phyloP scores from a whole-genome alignment of 208 protist genomes.

The Trypanosomatidae sp. region DNA sequence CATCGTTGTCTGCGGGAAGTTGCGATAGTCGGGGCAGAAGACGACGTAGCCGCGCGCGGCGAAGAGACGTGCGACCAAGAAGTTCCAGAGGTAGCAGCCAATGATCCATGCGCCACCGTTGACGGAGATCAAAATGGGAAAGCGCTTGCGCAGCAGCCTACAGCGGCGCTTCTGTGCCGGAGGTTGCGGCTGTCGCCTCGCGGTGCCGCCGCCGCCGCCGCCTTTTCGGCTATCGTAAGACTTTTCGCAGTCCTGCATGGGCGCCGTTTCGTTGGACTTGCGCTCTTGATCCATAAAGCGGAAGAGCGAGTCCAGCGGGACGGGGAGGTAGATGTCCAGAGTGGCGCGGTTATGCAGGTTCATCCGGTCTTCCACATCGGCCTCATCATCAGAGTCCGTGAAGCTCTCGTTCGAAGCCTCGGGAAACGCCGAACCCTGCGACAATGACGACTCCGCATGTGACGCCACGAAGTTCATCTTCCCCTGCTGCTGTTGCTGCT shows the following conservation, averaged over 20 bases:
- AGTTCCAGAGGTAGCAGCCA: constrained; percentile 71
- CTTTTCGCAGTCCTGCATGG: not conserved
- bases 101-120: constrained; percentile 85
- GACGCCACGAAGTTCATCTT: not conserved
- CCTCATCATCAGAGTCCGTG: constrained; percentile 39
- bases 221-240: not conserved
- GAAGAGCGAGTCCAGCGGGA: constrained; percentile 70
- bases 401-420: constrained; percentile 9
- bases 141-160: constrained; percentile 47
- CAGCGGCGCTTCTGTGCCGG: not conserved
- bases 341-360: constrained; percentile 83
- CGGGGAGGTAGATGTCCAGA: constrained; percentile 82
- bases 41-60: constrained; percentile 80
- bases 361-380: constrained; percentile 73
- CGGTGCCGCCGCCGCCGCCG: not conserved
- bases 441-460: not conserved
- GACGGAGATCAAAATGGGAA: constrained; percentile 76
- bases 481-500: constrained; percentile 17
- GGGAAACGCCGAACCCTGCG: not conserved
- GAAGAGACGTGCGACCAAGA: constrained; percentile 64
- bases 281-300: constrained; percentile 66
- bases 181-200: not conserved
- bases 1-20: constrained; percentile 91
- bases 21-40: constrained; percentile 93
- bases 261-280: constrained; percentile 17